A percentile compares a stretch with the other conserved stretches of the same genome.
Evolutionary conservation across 2,329 filamentous ascomycete genomes (phyloP).

Genomic region (Nemania serpens): DNA sequence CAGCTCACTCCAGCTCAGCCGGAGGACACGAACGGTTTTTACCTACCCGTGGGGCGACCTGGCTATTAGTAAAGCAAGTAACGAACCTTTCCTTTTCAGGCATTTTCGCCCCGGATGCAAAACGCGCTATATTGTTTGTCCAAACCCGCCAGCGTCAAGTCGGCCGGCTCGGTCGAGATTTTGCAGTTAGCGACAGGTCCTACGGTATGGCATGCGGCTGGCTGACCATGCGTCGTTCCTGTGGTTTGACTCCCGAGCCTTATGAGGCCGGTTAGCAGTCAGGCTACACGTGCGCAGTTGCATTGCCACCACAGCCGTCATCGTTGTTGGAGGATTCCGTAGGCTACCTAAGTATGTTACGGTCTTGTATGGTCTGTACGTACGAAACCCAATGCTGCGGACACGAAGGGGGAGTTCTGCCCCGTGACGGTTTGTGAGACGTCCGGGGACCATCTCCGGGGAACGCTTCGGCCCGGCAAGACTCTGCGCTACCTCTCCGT

Average conservation of each 20-base stretch:
- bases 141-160: neutral
- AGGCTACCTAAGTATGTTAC: too few relatives aligned
- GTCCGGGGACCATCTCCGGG: constrained; percentile 12
- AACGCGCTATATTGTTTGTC: neutral
- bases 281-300: constrained; percentile 15
- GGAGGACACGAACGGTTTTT: neutral
- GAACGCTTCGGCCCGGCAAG: constrained; percentile 20
- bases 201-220: constrained; percentile 9
- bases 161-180: neutral
- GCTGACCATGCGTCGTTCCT: constrained; percentile 14
- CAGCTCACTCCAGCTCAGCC: constrained; percentile 1
- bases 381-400: constrained; percentile 5
- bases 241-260: constrained; percentile 15
- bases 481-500: neutral
- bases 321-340: neutral
- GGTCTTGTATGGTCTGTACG: neutral
- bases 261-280: constrained; percentile 8
- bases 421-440: constrained; percentile 5
- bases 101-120: neutral
- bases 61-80: too few relatives aligned
- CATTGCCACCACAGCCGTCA: constrained; percentile 21
- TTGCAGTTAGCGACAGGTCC: constrained; percentile 3
- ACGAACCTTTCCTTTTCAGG: constrained; percentile 2
- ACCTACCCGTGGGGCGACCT: neutral
- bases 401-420: neutral